Conservation (phyloP, 352 stramenopile genomes). For the Paralagenidium karlingii region DNA sequence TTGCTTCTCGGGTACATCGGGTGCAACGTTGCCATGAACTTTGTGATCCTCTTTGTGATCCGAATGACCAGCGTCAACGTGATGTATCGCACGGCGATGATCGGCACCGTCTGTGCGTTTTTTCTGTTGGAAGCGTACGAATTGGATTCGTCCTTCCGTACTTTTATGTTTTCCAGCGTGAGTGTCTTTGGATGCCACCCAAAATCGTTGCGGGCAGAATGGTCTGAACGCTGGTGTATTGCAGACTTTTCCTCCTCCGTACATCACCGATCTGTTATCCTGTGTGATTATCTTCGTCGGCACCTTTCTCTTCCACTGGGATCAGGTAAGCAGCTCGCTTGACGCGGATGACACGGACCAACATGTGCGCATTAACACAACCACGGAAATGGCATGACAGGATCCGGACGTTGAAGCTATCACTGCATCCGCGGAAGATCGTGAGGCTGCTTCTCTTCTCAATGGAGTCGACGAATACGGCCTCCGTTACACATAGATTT, state of each 20-base stretch:
- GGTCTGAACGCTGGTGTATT: no score
- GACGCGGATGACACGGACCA: no score
- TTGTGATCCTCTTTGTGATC: slow-evolving; percentile 58
- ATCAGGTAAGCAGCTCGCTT: no score
- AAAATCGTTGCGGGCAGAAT: neutral
- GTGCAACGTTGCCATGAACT: slow-evolving; percentile 70
- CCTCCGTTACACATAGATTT: slow-evolving; percentile 62
- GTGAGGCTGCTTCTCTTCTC: no score
- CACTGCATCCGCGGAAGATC: slow-evolving; percentile 68
- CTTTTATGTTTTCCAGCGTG: neutral
- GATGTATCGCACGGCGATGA: slow-evolving; percentile 55
- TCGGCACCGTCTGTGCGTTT: slow-evolving; percentile 68
- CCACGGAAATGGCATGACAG: no score
- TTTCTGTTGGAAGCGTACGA: slow-evolving; percentile 66
- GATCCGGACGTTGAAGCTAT: slow-evolving; percentile 68
- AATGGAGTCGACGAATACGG: slow-evolving; percentile 62
- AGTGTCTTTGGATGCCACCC: neutral
- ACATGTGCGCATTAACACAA: no score
- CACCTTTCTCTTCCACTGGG: slow-evolving; percentile 72
- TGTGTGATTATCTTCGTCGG: slow-evolving; percentile 53
- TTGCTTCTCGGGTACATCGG: slow-evolving; percentile 61
- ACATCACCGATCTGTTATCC: slow-evolving; percentile 59
- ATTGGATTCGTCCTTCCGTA: slow-evolving; percentile 50
- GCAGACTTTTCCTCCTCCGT: no score
- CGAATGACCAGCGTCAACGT: slow-evolving; percentile 65